Evolutionary conservation across 2,329 filamentous ascomycete species (phyloP).

Genomic region (Aspergillus floridensis): DNA sequence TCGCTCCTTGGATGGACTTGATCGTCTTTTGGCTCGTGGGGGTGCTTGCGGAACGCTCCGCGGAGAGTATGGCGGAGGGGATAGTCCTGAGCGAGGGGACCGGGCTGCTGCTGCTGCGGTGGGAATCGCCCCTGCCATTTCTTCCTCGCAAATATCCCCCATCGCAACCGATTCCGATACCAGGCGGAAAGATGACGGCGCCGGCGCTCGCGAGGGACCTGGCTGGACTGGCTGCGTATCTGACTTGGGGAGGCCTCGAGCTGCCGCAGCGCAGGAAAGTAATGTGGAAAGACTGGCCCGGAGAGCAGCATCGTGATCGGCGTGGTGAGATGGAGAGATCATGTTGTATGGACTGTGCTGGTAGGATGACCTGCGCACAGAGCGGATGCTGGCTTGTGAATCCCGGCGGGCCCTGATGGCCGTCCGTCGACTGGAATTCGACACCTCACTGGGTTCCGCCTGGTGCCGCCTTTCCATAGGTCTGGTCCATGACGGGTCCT

Average conservation of each 20-base stretch:
- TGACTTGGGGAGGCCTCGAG: slow-evolving; percentile 71
- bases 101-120: slow-evolving; percentile 16
- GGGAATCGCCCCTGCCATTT: slow-evolving; percentile 20
- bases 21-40: slow-evolving; percentile 31
- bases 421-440: slow-evolving; percentile 35
- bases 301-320: slow-evolving; percentile 89
- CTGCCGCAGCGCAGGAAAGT: slow-evolving; percentile 90
- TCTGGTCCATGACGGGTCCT: slow-evolving; percentile 39
- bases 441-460: slow-evolving; percentile 48
- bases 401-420: slow-evolving; percentile 33
- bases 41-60: slow-evolving; percentile 8
- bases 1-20: slow-evolving; percentile 41
- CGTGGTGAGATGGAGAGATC: slow-evolving; percentile 71
- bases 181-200: slow-evolving; percentile 54
- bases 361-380: slow-evolving; percentile 35
- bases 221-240: slow-evolving; percentile 31
- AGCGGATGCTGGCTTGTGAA: slow-evolving; percentile 36
- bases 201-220: slow-evolving; percentile 36
- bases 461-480: slow-evolving; percentile 47
- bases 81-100: slow-evolving; percentile 22
- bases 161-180: slow-evolving; percentile 60
- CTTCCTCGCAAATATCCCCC: slow-evolving; percentile 35
- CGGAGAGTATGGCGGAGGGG: slow-evolving; percentile 22
- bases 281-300: slow-evolving; percentile 92
- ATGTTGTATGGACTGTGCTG: slow-evolving; percentile 63